Conservation (phyloP, 2,329 filamentous ascomycete genomes). For the Trichophyton equinum region DNA sequence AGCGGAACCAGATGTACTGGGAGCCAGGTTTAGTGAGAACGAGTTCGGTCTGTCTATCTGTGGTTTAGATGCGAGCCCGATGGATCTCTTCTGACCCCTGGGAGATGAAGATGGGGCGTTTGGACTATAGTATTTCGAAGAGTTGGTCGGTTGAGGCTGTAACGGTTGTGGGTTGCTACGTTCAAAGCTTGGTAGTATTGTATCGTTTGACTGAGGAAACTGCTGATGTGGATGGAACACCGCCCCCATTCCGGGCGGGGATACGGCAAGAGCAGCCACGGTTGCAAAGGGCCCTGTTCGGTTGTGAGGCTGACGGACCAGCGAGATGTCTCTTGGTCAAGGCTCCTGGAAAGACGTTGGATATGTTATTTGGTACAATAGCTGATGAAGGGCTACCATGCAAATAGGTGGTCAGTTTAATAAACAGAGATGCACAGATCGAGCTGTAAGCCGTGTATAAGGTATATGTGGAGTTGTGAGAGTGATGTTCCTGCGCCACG, state of each 20-base stretch:
- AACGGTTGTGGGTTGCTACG: slow-evolving; percentile 50
- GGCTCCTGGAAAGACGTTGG: slow-evolving; percentile 24
- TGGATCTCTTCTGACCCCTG: not conserved
- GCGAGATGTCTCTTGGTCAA: not conserved
- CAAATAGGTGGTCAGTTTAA: slow-evolving; percentile 2
- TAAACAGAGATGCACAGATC: not conserved
- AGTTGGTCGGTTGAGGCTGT: slow-evolving; percentile 22
- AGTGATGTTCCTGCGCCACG: slow-evolving; percentile 1
- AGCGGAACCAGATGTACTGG: slow-evolving; percentile 11
- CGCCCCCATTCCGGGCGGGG: slow-evolving; percentile 50
- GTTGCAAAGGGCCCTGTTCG: slow-evolving; percentile 36
- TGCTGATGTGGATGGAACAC: slow-evolving; percentile 50
- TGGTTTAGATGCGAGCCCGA: not conserved
- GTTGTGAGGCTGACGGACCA: slow-evolving; percentile 26
- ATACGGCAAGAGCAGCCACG: slow-evolving; percentile 51
- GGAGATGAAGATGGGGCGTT: not conserved
- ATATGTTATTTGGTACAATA: not conserved
- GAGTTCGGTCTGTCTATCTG: not conserved
- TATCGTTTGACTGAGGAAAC: slow-evolving; percentile 47
- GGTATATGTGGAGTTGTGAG: not conserved
- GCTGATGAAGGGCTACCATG: slow-evolving; percentile 4
- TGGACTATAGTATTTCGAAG: slow-evolving; percentile 34
- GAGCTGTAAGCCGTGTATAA: not conserved
- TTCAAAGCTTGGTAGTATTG: slow-evolving; percentile 59
- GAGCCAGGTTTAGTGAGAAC: slow-evolving; percentile 1